Percentiles rank a stretch among this genome's conserved stretches.
phyloP scores from a whole-genome alignment of 2,329 filamentous ascomycete genomes.

The Teratosphaeria pseudoeucalypti region DNA sequence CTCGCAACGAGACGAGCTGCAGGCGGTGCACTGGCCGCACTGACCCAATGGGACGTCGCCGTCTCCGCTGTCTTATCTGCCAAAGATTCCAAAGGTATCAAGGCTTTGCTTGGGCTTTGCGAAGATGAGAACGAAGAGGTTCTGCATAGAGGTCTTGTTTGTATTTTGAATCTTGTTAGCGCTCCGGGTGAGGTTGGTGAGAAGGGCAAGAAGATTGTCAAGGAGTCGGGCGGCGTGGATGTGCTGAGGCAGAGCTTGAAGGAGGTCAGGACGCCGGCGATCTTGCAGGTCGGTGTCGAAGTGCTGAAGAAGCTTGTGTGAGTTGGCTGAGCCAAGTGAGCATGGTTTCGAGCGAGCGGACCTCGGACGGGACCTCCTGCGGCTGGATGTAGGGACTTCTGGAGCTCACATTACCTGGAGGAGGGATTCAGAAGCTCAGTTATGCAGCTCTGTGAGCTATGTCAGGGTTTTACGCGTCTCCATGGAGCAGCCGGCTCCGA shows the following conservation, averaged over 20 bases:
- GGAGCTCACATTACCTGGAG: no score
- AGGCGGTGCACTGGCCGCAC: constrained; percentile 74
- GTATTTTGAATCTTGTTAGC: constrained; percentile 53
- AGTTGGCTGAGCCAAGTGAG: not conserved
- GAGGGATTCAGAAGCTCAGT: no score
- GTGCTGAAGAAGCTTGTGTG: not conserved
- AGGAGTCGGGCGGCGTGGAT: not conserved
- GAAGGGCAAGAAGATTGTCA: constrained; percentile 7
- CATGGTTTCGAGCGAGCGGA: no score
- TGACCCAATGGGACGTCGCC: constrained; percentile 68
- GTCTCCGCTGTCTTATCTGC: constrained; percentile 53
- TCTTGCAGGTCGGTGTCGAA: not conserved
- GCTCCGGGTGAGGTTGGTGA: constrained; percentile 56
- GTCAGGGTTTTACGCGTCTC: no score
- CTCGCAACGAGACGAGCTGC: constrained; percentile 69
- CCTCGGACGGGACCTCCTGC: not conserved
- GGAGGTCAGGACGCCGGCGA: not conserved
- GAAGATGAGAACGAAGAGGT: constrained; percentile 57
- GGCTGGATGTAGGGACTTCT: not conserved
- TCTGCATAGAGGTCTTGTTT: constrained; percentile 60
- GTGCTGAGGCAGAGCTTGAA: not conserved
- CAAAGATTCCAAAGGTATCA: constrained; percentile 55
- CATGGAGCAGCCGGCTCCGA: no score
- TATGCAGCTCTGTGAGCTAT: no score
- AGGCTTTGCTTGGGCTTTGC: constrained; percentile 72